Conservation (phyloP, 805 yeast genomes). For the Candida jianshihensis region DNA sequence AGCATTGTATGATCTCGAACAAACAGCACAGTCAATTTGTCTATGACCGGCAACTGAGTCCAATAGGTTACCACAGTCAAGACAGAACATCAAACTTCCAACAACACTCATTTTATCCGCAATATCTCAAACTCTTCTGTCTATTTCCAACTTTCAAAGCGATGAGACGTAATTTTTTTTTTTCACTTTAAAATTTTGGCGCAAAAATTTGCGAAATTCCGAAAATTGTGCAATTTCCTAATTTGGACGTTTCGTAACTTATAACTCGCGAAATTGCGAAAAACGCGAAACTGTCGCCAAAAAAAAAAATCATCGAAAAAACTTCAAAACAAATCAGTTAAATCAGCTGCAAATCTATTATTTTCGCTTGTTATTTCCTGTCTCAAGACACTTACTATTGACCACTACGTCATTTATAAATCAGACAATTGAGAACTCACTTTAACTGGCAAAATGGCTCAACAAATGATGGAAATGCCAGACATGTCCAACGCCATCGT, state of each 20-base stretch:
- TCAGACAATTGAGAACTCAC: no score
- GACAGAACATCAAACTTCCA: conserved; percentile 91
- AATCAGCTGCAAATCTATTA: neutral
- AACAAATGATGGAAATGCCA: conserved; percentile 49
- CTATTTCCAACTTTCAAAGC: no score
- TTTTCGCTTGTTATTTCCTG: neutral
- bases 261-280: neutral
- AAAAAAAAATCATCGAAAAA: neutral
- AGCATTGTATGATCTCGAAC: conserved; percentile 35
- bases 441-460: conserved; percentile 23
- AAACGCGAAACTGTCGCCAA: neutral
- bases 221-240: no score
- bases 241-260: no score
- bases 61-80: conserved; percentile 84
- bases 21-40: conserved; percentile 50
- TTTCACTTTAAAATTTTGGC: neutral
- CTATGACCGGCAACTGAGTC: conserved; percentile 53
- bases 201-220: neutral
- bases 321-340: neutral
- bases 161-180: neutral
- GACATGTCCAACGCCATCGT: conserved; percentile 97
- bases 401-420: no score
- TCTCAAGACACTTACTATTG: no score
- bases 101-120: conserved; percentile 71
- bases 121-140: neutral